Base-by-base conservation (phyloP, 495 filamentous ascomycete genomes). In the Xylaria sp. region DNA sequence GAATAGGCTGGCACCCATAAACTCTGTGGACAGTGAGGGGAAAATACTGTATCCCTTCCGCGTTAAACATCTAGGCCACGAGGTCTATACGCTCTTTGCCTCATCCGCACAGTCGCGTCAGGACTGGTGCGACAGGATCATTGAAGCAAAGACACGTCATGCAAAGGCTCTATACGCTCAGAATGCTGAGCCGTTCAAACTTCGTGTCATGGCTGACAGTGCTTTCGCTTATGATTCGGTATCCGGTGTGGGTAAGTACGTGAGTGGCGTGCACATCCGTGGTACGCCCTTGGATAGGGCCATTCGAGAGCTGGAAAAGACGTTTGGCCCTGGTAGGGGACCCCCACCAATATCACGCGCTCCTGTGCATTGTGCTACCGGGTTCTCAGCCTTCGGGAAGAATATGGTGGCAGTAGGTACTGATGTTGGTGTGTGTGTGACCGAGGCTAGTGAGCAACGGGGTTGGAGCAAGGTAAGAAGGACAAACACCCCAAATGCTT, bases 361-460 rank as follows among this genome's bases (percentile, higher is more conserved):
- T 14, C 84, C 84, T 19, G 94, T 99, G 69, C 94, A 98, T 78
- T 99, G 96, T 80, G 93, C 96, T 21, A 97, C 95, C 15, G 88
- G 92, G 5, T 99, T 98, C 80, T 90, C 89, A 19, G 90, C 90
- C 6, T 89, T 89, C 73, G 94, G 93, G 4, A 93, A 90, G 73
- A 88, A 91, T 46, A 94, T 98, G 92, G 90, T 97, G 62, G 97
- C 96, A 21, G 92, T 99, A 73, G 96, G 96, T 57, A 98, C 97
- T 0, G 96, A 99, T 78, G 93, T 91, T 79, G 96, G 97, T 26
- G 93, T 99, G 3, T 98, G 90, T 78, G 90, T 96, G 48, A 91
- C 94, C 8, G 92, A 95, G 74, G 88, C 91, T 26, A 89, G 90
- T 64, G 94, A 98, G 74, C 93, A 95, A 33, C 88, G 97, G 71